Evolutionary conservation across 2,329 filamentous ascomycete species (phyloP).

Genomic region (Pyrenochaeta sp.): DNA sequence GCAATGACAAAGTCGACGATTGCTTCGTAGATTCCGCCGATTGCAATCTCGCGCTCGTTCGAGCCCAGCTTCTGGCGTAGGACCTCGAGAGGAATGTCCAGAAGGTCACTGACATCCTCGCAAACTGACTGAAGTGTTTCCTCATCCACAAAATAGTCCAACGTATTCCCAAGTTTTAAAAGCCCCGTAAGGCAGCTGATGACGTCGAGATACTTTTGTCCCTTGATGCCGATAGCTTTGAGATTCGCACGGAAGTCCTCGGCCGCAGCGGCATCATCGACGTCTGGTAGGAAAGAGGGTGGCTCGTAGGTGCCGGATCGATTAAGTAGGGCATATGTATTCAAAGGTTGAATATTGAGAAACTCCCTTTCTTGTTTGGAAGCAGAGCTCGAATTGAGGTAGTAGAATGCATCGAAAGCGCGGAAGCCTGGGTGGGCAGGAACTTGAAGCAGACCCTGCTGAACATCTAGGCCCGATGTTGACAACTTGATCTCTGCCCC

Average conservation of each 20-base stretch:
- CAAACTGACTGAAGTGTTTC: constrained; percentile 86
- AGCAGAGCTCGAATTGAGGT: constrained; percentile 89
- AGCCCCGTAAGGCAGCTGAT: constrained; percentile 87
- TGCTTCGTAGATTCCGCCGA: constrained; percentile 89
- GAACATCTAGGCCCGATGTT: constrained; percentile 86
- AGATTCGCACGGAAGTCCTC: constrained; percentile 90
- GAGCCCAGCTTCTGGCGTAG: constrained; percentile 81
- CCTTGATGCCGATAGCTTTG: constrained; percentile 94
- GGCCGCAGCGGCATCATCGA: constrained; percentile 89
- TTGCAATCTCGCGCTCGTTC: constrained; percentile 81
- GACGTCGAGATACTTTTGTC: constrained; percentile 79
- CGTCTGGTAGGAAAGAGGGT: constrained; percentile 87
- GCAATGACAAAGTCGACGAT: constrained; percentile 93
- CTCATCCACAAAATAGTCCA: constrained; percentile 83
- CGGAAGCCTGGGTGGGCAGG: constrained; percentile 82
- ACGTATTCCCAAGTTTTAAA: constrained; percentile 88
- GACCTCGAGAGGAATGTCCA: constrained; percentile 87
- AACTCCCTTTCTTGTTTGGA: constrained; percentile 90
- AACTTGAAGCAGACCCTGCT: constrained; percentile 79
- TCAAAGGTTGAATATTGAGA: constrained; percentile 78
- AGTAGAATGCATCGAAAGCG: constrained; percentile 98
- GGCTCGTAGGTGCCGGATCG: constrained; percentile 86
- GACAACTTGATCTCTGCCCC: constrained; percentile 80
- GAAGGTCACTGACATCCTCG: constrained; percentile 85
- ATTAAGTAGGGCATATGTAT: constrained; percentile 79